Base-by-base conservation (phyloP, 2,329 filamentous ascomycete genomes). In the Phialemoniopsis sp. region DNA sequence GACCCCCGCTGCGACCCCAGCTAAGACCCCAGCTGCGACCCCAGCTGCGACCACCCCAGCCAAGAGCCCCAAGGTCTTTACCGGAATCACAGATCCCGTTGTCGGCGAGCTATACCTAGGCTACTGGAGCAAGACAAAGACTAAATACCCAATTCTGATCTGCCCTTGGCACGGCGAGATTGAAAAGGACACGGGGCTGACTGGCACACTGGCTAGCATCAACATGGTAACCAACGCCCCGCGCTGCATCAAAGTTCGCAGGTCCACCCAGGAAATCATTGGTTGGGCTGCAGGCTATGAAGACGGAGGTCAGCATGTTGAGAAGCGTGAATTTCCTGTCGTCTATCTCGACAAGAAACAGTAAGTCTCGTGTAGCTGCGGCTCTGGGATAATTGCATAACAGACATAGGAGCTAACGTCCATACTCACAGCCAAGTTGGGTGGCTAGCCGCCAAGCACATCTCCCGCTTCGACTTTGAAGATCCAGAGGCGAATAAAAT, bases 241-340 rank as follows among this genome's bases (percentile, higher is more conserved):
- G 1, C 52, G 42, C 15, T 66, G 65, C 34, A 66, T 66, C 36
- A 37, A 42, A 3, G 57, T 62, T 26, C 47, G 54, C n/a, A 36
- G 44, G 1, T 36, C 41, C 13, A 50, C 46, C 18, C 39, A 38
- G 8, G 43, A 52, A n/a, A 64, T 67, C 36, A 36, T 46, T 13
- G 60, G 57, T 2, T 68, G 64, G 63, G 56, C 58, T 7, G 41
- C 48, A 6, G 62, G 57, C 0, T 67, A 58, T 32, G 54, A 62
- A 39, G 56, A 61, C 36, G 61, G 58, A 5, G 63, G 60, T 1
- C 42, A 47, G 1, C 51, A 51, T n/a, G 52, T 60, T 6, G 47
- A 43, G 18, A 50, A 52, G 41, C 57, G 64, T 8, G 59, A 59
- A 32, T 67, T 67, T 14, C 63, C 64, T 1, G 60, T 65, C 13